Conservation (phyloP, 2,329 filamentous ascomycete genomes). For the Ceratocystiopsis sp. region DNA sequence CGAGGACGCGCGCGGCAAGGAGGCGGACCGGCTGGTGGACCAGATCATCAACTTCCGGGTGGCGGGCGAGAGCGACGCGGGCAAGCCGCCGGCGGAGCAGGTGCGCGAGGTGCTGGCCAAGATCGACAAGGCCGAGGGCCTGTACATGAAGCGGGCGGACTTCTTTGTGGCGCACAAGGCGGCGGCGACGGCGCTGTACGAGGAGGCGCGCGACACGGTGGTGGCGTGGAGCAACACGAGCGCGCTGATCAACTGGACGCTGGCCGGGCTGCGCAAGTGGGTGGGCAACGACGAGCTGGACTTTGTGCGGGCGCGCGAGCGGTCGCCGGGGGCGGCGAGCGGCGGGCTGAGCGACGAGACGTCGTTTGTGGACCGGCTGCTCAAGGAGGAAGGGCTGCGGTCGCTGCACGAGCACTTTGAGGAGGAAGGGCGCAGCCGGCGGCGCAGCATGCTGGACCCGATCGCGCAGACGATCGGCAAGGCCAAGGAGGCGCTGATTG, state of each 20-base stretch:
- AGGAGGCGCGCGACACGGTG: conserved; percentile 72
- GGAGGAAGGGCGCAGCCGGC: conserved; percentile 24
- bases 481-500: conserved; percentile 79
- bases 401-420: conserved; percentile 64
- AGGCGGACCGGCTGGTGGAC: conserved; percentile 58
- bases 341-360: conserved; percentile 72
- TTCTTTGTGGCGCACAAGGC: conserved; percentile 60
- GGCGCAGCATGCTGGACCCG: conserved; percentile 65
- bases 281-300: conserved; percentile 92
- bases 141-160: conserved; percentile 67
- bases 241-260: conserved; percentile 85
- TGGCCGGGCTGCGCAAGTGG: conserved; percentile 85
- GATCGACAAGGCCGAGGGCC: conserved; percentile 72
- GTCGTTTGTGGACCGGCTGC: conserved; percentile 80
- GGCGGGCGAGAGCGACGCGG: conserved; percentile 79
- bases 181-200: conserved; percentile 60
- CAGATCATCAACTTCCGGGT: conserved; percentile 88
- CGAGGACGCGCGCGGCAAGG: conserved; percentile 58
- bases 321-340: conserved; percentile 33
- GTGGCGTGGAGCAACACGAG: conserved; percentile 96
- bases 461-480: conserved; percentile 81
- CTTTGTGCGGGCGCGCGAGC: conserved; percentile 59
- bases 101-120: conserved; percentile 78
- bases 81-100: conserved; percentile 74
- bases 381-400: conserved; percentile 90